These are phyloP conservation scores for Phytophthora chlamydospora DNA, from an alignment of 352 stramenopile genomes.

Conservation along the genomic window DNA sequence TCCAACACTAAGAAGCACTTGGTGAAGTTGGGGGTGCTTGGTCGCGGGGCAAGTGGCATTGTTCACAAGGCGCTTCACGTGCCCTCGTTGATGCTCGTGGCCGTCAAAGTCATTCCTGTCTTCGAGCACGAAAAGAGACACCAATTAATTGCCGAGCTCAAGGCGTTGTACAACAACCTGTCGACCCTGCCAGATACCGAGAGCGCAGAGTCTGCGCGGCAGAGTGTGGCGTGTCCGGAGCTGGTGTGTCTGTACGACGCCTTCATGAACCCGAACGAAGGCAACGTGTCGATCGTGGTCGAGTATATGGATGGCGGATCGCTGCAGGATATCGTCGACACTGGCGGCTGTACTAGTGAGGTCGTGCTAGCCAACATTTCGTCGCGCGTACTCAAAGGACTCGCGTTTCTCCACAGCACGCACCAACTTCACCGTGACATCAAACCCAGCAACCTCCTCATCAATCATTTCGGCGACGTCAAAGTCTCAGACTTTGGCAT, in stretches of 20 bases:
- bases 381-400: conserved; percentile 73
- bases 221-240: conserved; percentile 72
- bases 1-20: conserved; percentile 82
- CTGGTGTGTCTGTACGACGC: conserved; percentile 94
- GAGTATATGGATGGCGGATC: conserved; percentile 97
- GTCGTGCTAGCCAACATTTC: conserved; percentile 91
- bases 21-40: conserved; percentile 82
- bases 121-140: conserved; percentile 90
- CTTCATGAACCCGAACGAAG: conserved; percentile 92
- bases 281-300: conserved; percentile 94
- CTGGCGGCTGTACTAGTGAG: conserved; percentile 86
- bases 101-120: conserved; percentile 91
- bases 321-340: conserved; percentile 93
- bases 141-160: conserved; percentile 87
- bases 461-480: conserved; percentile 91
- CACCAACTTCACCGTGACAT: conserved; percentile 93
- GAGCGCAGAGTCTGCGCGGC: conserved; percentile 25
- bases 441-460: conserved; percentile 94
- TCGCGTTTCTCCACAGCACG: no score
- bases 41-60: conserved; percentile 84
- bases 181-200: conserved; percentile 72
- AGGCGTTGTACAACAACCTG: conserved; percentile 88
- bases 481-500: conserved; percentile 92
- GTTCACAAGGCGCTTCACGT: conserved; percentile 92
- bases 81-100: conserved; percentile 88